These are phyloP conservation scores for Epichloe bromicola DNA, from an alignment of 2,329 filamentous ascomycete species.

Conservation along the genomic window DNA sequence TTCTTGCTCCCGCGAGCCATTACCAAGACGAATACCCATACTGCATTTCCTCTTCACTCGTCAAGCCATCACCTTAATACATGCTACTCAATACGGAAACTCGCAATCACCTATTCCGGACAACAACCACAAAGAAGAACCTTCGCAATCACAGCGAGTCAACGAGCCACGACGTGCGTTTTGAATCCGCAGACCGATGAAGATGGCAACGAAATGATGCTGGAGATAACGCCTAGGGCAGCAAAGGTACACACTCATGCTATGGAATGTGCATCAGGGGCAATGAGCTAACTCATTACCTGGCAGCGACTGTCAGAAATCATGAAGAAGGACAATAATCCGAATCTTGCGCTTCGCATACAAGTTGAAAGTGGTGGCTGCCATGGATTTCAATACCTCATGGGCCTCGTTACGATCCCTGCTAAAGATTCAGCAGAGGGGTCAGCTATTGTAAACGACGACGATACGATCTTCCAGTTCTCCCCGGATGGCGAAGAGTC, in stretches of 20 bases:
- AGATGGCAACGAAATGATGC: slow-evolving; percentile 67
- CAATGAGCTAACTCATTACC: not conserved
- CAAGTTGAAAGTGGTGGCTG: slow-evolving; percentile 89
- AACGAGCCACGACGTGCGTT: slow-evolving; percentile 34
- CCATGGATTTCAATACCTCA: slow-evolving; percentile 95
- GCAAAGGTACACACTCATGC: slow-evolving; percentile 46
- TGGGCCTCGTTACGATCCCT: slow-evolving; percentile 64
- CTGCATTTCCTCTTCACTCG: not conserved
- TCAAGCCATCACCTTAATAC: not conserved
- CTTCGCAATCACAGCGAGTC: slow-evolving; percentile 26
- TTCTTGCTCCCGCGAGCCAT: slow-evolving; percentile 26
- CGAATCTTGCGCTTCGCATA: slow-evolving; percentile 75
- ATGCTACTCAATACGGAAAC: not conserved
- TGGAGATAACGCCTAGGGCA: slow-evolving; percentile 76
- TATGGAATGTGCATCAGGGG: not conserved
- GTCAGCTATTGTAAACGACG: slow-evolving; percentile 40
- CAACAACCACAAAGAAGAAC: slow-evolving; percentile 7
- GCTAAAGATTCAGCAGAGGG: slow-evolving; percentile 19
- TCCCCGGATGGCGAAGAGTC: slow-evolving; percentile 33
- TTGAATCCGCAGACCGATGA: slow-evolving; percentile 69
- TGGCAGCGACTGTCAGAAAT: slow-evolving; percentile 61
- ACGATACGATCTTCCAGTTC: slow-evolving; percentile 80
- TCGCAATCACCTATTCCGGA: not conserved
- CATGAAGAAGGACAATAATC: slow-evolving; percentile 58
- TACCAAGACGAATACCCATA: not conserved